phyloP scores from a whole-genome alignment of 495 filamentous ascomycete genomes.

The Jackrogersella multiformis region DNA sequence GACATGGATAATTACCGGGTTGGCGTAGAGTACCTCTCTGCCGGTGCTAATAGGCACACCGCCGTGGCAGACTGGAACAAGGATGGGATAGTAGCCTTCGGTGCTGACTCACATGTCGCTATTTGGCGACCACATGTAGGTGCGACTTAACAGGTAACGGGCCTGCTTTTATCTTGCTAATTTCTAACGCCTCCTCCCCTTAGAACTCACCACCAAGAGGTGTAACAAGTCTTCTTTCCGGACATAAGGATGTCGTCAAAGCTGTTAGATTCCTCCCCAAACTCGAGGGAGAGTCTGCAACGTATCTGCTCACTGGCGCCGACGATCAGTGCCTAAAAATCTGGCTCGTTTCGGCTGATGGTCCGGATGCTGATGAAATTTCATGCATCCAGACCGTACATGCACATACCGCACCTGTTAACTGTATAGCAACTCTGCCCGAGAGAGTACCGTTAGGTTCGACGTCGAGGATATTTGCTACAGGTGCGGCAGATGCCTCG shows the following conservation, averaged over 20 bases:
- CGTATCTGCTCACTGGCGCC: slow-evolving; percentile 78
- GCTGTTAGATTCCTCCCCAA: slow-evolving; percentile 79
- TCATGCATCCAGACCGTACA: slow-evolving; percentile 59
- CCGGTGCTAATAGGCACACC: slow-evolving; percentile 90
- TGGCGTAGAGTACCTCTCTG: slow-evolving; percentile 71
- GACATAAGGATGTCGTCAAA: slow-evolving; percentile 84
- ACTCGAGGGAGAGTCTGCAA: slow-evolving; percentile 53
- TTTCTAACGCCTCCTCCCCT: slow-evolving; percentile 14
- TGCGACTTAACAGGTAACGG: slow-evolving; percentile 12
- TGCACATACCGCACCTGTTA: slow-evolving; percentile 79
- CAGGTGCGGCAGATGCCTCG: slow-evolving; percentile 82
- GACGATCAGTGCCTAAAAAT: slow-evolving; percentile 81
- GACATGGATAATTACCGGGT: slow-evolving; percentile 33
- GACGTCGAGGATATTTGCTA: slow-evolving; percentile 63
- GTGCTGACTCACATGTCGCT: slow-evolving; percentile 86
- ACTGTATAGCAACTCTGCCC: slow-evolving; percentile 71
- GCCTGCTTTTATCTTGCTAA: slow-evolving; percentile 14
- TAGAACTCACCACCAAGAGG: slow-evolving; percentile 65
- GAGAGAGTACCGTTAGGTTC: slow-evolving; percentile 13
- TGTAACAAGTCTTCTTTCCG: slow-evolving; percentile 74
- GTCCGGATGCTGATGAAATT: slow-evolving; percentile 35
- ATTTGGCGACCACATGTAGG: slow-evolving; percentile 86
- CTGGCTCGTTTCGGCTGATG: slow-evolving; percentile 63
- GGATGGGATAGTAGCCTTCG: slow-evolving; percentile 82
- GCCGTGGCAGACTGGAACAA: slow-evolving; percentile 89